Percentiles rank a stretch among this genome's conserved stretches.
Conservation (phyloP, 2,329 filamentous ascomycete species). For the Cryphonectria naterciae region DNA sequence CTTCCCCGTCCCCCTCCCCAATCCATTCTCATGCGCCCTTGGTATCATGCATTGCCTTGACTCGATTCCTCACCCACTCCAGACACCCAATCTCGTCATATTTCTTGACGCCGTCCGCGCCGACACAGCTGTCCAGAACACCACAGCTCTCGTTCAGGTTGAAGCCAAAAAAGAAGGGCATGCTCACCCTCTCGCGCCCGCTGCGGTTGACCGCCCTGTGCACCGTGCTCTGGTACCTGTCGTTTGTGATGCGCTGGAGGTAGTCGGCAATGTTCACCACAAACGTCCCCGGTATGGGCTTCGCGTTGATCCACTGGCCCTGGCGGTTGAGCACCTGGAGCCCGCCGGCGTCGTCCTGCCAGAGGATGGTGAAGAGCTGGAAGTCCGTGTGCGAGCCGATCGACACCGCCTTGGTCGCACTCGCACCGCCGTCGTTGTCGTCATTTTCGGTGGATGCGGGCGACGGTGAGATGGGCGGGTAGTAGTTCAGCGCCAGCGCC, state of each 20-base stretch:
- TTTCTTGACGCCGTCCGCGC: constrained; percentile 39
- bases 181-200: constrained; percentile 45
- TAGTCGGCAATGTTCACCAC: constrained; percentile 59
- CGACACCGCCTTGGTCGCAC: constrained; percentile 39
- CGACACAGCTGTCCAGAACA: constrained; percentile 44
- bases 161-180: constrained; percentile 53
- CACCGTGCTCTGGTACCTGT: constrained; percentile 52
- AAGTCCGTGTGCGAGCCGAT: constrained; percentile 59
- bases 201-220: constrained; percentile 51
- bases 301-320: constrained; percentile 47
- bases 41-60: constrained; percentile 40
- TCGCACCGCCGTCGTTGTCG: constrained; percentile 30
- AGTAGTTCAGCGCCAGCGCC: constrained; percentile 47
- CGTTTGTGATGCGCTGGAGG: constrained; percentile 56
- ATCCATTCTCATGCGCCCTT: constrained; percentile 4
- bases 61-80: constrained; percentile 44
- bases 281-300: constrained; percentile 46
- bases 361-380: constrained; percentile 54
- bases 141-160: constrained; percentile 46
- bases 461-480: constrained; percentile 35
- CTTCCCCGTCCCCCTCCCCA: background rate
- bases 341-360: constrained; percentile 48
- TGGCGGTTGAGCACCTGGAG: constrained; percentile 48
- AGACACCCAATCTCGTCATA: constrained; percentile 46
- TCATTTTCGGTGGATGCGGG: constrained; percentile 32